These are phyloP conservation scores for Russula dissimulans DNA, from an alignment of 768 basidiomycete genomes.

Conservation along the genomic window DNA sequence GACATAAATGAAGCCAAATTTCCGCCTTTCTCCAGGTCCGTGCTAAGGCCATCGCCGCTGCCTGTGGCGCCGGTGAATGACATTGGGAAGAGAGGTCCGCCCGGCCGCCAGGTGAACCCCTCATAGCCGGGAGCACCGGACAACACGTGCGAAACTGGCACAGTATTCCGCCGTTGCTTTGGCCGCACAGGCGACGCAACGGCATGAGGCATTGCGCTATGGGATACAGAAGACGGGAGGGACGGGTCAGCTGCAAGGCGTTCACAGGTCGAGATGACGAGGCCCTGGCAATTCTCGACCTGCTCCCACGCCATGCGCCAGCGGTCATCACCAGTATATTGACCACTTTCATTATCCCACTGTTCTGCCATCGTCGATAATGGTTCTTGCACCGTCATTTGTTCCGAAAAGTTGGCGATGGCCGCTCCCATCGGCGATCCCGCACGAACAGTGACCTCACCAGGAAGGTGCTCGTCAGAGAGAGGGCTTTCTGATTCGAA, in stretches of 20 bases:
- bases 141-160: conserved; percentile 19
- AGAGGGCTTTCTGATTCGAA: neutral
- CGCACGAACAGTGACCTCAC: conserved; percentile 16
- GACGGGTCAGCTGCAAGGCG: conserved; percentile 14
- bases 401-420: conserved; percentile 1
- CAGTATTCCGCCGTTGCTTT: conserved; percentile 12
- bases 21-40: conserved; percentile 8
- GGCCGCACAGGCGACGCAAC: conserved; percentile 13
- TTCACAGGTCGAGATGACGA: conserved; percentile 18
- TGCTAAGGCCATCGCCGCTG: conserved; percentile 1
- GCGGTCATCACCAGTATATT: neutral
- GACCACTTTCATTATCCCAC: conserved; percentile 10
- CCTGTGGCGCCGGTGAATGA: conserved; percentile 13
- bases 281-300: conserved; percentile 15
- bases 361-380: neutral
- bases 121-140: conserved; percentile 20
- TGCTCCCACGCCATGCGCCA: conserved; percentile 4
- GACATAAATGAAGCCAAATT: conserved; percentile 4
- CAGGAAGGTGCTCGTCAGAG: neutral
- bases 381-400: neutral
- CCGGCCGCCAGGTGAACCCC: conserved; percentile 20
- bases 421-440: conserved; percentile 14
- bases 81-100: conserved; percentile 20
- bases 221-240: conserved; percentile 7
- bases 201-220: conserved; percentile 12